Evolutionary conservation across 495 filamentous ascomycete genomes (phyloP).

Genomic region (Podospora bellae-mahoneyi): DNA sequence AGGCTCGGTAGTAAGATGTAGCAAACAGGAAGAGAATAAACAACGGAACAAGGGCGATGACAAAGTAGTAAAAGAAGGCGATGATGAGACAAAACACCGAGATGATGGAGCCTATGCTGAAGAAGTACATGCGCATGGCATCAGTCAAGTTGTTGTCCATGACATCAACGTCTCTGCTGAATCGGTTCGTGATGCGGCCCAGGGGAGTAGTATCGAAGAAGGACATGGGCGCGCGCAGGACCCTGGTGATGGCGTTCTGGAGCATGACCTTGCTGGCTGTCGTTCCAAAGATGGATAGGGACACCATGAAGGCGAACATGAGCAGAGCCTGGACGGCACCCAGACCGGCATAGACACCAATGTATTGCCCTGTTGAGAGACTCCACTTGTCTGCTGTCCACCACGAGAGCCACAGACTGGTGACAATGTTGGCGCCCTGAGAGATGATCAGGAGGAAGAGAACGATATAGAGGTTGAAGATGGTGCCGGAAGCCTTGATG

Average conservation of each 20-base stretch:
- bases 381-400: conserved; percentile 78
- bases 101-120: conserved; percentile 73
- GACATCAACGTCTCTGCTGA: conserved; percentile 89
- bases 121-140: conserved; percentile 87
- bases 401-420: conserved; percentile 87
- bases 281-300: conserved; percentile 74
- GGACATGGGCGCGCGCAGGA: conserved; percentile 87
- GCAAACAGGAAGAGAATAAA: conserved; percentile 77
- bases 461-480: conserved; percentile 65
- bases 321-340: conserved; percentile 67
- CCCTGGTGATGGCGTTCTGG: conserved; percentile 71
- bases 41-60: conserved; percentile 81
- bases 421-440: conserved; percentile 80
- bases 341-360: conserved; percentile 80
- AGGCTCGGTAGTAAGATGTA: conserved; percentile 83
- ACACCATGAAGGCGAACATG: conserved; percentile 65
- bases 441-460: conserved; percentile 63
- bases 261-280: conserved; percentile 79
- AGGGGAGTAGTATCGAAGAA: conserved; percentile 97
- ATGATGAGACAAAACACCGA: conserved; percentile 87
- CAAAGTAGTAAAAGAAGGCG: conserved; percentile 90
- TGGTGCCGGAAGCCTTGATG: conserved; percentile 70
- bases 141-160: conserved; percentile 95
- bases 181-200: conserved; percentile 95
- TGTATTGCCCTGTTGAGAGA: conserved; percentile 67